A percentile compares a stretch with the other conserved stretches of the same genome.
These are phyloP conservation scores for Aurinia saxatilis DNA, from an alignment of 345 rosid genomes.

Conservation along the genomic window DNA sequence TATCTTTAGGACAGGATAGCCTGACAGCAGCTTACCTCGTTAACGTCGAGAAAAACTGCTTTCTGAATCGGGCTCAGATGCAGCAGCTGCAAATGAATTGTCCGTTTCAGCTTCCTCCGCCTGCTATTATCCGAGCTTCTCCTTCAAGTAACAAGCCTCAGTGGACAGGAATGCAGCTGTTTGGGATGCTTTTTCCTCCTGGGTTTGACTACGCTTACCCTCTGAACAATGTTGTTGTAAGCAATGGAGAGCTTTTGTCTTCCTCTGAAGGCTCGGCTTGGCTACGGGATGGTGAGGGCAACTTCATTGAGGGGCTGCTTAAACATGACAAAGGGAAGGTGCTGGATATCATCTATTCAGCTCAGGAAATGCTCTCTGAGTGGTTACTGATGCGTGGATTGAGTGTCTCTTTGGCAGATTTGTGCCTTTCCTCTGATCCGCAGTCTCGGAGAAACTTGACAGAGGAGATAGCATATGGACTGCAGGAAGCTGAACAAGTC, in stretches of 20 bases:
- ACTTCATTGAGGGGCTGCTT: slow-evolving; percentile 61
- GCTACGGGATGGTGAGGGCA: slow-evolving; percentile 67
- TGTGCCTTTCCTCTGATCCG: slow-evolving; percentile 52
- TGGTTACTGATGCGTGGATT: slow-evolving; percentile 76
- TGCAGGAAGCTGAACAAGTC: slow-evolving; percentile 56
- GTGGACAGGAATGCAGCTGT: slow-evolving; percentile 87
- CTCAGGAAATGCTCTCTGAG: slow-evolving; percentile 85
- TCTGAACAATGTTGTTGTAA: slow-evolving; percentile 36
- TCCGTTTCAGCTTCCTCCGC: slow-evolving; percentile 33
- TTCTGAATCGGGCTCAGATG: slow-evolving; percentile 43
- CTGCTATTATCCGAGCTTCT: slow-evolving; percentile 47
- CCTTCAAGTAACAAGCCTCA: slow-evolving; percentile 25
- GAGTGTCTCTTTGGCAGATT: slow-evolving; percentile 76
- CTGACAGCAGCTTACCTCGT: slow-evolving; percentile 64
- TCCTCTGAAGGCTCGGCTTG: slow-evolving; percentile 62
- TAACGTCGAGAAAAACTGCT: slow-evolving; percentile 48
- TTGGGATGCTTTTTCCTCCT: slow-evolving; percentile 72
- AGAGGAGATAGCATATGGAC: slow-evolving; percentile 55
- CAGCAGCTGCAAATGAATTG: slow-evolving; percentile 85
- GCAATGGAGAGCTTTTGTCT: slow-evolving; percentile 54
- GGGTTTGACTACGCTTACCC: slow-evolving; percentile 50
- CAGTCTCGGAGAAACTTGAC: slow-evolving; percentile 48
- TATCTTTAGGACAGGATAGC: slow-evolving; percentile 78
- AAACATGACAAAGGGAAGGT: slow-evolving; percentile 35
- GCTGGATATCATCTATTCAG: slow-evolving; percentile 55